Evolutionary conservation across 257 asterid genomes (phyloP).

Genomic region (Penstemon newberryi): DNA sequence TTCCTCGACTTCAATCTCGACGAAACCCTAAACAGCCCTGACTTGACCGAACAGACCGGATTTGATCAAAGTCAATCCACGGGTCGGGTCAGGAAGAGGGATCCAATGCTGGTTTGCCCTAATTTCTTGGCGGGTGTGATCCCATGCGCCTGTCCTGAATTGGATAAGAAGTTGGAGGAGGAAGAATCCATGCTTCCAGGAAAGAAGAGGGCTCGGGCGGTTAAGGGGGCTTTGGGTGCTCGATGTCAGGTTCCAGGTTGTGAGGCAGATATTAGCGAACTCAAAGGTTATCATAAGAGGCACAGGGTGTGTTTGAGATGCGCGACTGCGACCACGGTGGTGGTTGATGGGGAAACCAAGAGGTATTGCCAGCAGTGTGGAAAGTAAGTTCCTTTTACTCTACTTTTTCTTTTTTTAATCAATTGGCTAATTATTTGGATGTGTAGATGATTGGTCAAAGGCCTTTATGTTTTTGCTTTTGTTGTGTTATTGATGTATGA

Average conservation of each 20-base stretch:
- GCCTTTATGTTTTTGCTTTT: not conserved
- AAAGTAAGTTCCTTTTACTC: constrained; percentile 32
- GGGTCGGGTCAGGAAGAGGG: constrained; percentile 71
- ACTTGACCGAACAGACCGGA: not conserved
- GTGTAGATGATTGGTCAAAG: constrained; percentile 7
- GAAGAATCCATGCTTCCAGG: constrained; percentile 57
- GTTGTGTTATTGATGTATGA: not conserved
- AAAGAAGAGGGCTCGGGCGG: constrained; percentile 65
- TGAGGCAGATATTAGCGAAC: constrained; percentile 84
- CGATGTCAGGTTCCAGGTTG: constrained; percentile 91
- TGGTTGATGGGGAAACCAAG: constrained; percentile 78
- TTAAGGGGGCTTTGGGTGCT: constrained; percentile 46
- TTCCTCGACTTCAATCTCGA: constrained; percentile 40
- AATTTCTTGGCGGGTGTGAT: constrained; percentile 85
- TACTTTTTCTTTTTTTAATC: not conserved
- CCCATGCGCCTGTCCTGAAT: constrained; percentile 93
- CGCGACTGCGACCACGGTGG: constrained; percentile 70
- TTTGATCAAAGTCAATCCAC: constrained; percentile 18
- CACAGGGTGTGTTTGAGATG: constrained; percentile 85
- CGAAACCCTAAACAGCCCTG: constrained; percentile 16
- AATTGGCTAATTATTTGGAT: not conserved
- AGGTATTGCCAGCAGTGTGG: constrained; percentile 92
- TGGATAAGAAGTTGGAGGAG: constrained; percentile 68
- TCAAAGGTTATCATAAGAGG: constrained; percentile 89
- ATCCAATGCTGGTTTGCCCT: constrained; percentile 80